phyloP scores from a whole-genome alignment of 2,329 filamentous ascomycete species.

The Fusarium acutatum region DNA sequence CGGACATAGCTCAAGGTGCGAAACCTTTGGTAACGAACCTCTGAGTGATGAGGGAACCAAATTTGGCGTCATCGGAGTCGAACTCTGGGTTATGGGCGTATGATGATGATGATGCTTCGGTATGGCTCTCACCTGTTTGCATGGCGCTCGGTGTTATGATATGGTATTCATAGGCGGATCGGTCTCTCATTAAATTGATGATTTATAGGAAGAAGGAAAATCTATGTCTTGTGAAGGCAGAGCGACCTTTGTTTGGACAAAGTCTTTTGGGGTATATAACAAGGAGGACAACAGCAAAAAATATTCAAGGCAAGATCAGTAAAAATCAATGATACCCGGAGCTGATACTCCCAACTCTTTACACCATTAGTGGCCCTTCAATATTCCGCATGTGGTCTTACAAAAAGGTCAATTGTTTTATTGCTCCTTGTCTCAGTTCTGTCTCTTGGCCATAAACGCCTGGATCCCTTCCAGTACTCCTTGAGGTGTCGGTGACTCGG shows the following conservation, averaged over 20 bases:
- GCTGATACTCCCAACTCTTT: slow-evolving; percentile 38
- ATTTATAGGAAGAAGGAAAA: not conserved
- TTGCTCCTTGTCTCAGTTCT: slow-evolving; percentile 14
- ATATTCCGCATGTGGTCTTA: not conserved
- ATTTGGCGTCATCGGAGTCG: slow-evolving; percentile 89
- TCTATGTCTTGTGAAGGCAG: not conserved
- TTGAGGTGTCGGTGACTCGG: slow-evolving; percentile 81
- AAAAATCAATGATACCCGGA: slow-evolving; percentile 43
- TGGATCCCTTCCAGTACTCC: slow-evolving; percentile 77
- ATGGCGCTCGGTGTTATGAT: slow-evolving; percentile 30
- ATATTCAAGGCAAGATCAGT: slow-evolving; percentile 14
- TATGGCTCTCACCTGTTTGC: slow-evolving; percentile 10
- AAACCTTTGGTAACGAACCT: slow-evolving; percentile 94
- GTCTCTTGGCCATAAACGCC: slow-evolving; percentile 35
- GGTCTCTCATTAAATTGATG: slow-evolving; percentile 10
- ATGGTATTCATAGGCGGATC: not conserved
- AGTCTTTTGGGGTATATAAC: slow-evolving; percentile 14
- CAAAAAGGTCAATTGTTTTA: not conserved
- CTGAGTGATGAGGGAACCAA: slow-evolving; percentile 92
- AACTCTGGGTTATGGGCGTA: slow-evolving; percentile 88
- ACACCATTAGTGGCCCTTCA: not conserved
- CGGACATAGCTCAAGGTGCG: slow-evolving; percentile 83
- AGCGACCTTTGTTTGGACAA: not conserved
- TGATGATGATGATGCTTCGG: slow-evolving; percentile 36
- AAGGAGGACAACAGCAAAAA: not conserved